These are phyloP conservation scores for Hymenoscyphus fructigenus DNA, from an alignment of 2,329 filamentous ascomycete genomes.

Conservation along the genomic window DNA sequence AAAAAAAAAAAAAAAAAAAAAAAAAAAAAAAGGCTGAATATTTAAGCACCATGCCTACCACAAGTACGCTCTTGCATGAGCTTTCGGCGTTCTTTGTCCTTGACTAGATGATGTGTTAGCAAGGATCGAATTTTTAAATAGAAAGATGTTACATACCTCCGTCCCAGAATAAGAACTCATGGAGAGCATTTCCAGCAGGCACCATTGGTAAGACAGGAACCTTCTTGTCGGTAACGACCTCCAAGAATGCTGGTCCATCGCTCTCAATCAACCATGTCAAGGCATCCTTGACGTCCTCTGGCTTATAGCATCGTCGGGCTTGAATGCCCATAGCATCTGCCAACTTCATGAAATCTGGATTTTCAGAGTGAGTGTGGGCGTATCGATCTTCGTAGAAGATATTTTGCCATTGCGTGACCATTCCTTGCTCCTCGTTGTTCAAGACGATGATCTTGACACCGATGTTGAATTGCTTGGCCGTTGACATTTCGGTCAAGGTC, in stretches of 20 bases:
- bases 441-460: constrained; percentile 91
- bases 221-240: constrained; percentile 89
- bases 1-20: constrained; percentile 1
- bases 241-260: constrained; percentile 88
- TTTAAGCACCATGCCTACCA: constrained; percentile 28
- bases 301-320: constrained; percentile 67
- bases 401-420: constrained; percentile 98
- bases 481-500: constrained; percentile 93
- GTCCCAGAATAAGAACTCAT: constrained; percentile 92
- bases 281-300: constrained; percentile 73
- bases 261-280: constrained; percentile 86
- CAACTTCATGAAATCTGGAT: constrained; percentile 95
- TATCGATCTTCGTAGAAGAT: constrained; percentile 96
- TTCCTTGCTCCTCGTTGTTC: constrained; percentile 97
- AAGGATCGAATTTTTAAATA: constrained; percentile 18
- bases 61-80: constrained; percentile 63
- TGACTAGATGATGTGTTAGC: constrained; percentile 51
- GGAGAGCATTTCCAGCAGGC: constrained; percentile 78
- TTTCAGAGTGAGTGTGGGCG: constrained; percentile 88
- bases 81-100: constrained; percentile 66
- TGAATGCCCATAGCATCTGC: constrained; percentile 88
- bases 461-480: constrained; percentile 93
- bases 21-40: constrained; percentile 1
- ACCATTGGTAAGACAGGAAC: constrained; percentile 98
- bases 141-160: constrained; percentile 54